phyloP scores from a whole-genome alignment of 495 filamentous ascomycete species.

The Penicillium crystallinum region DNA sequence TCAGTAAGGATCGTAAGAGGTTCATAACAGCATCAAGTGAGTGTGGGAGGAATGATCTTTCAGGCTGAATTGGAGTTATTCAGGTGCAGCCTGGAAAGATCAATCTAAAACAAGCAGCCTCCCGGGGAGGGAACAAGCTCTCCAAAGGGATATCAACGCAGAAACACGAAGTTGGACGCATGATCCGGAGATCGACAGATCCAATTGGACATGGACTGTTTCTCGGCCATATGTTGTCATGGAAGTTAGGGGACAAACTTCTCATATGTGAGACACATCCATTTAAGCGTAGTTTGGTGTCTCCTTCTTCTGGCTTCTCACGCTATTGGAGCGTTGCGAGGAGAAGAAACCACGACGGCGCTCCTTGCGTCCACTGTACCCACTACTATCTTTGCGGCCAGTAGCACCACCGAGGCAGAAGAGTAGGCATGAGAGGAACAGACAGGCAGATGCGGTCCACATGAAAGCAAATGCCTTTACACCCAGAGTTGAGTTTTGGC shows the following conservation, averaged over 20 bases:
- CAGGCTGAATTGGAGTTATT: neutral
- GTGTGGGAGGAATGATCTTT: slow-evolving; percentile 7
- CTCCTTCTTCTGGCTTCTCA: slow-evolving; percentile 34
- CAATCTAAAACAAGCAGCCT: slow-evolving; percentile 9
- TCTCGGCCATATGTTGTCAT: slow-evolving; percentile 1
- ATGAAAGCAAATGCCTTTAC: slow-evolving; percentile 76
- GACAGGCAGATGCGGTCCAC: slow-evolving; percentile 69
- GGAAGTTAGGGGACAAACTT: neutral
- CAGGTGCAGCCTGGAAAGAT: neutral
- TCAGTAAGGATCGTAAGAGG: slow-evolving; percentile 22
- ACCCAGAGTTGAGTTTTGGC: slow-evolving; percentile 58
- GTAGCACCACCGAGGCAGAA: slow-evolving; percentile 55
- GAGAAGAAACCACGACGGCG: slow-evolving; percentile 42
- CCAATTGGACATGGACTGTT: neutral
- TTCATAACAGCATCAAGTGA: slow-evolving; percentile 25
- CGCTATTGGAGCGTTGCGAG: slow-evolving; percentile 33
- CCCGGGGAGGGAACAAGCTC: slow-evolving; percentile 1
- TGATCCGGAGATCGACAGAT: neutral
- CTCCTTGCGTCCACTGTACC: slow-evolving; percentile 40
- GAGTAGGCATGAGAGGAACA: slow-evolving; percentile 64
- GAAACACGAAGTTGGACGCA: slow-evolving; percentile 4
- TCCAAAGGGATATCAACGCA: slow-evolving; percentile 15
- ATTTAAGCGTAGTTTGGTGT: slow-evolving; percentile 21
- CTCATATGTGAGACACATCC: neutral
- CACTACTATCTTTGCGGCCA: slow-evolving; percentile 24